These are phyloP conservation scores for Tephrocybe sp. DNA, from an alignment of 768 basidiomycete genomes.

Conservation along the genomic window DNA sequence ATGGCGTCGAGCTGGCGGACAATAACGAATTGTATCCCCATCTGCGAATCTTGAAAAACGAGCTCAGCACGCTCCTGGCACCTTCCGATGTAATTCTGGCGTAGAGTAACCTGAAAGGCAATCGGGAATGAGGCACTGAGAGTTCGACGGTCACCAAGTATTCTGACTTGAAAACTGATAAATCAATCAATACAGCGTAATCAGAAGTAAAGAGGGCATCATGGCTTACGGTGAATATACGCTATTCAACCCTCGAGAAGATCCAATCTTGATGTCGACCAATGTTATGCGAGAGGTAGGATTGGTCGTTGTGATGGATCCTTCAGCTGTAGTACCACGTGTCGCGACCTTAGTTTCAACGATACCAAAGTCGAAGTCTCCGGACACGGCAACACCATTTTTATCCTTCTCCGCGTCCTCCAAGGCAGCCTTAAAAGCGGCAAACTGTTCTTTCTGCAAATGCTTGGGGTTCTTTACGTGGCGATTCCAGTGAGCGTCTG, in stretches of 20 bases:
- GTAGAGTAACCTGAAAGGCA: constrained; percentile 30
- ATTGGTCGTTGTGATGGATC: constrained; percentile 25
- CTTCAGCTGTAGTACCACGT: constrained; percentile 17
- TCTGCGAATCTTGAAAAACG: constrained; percentile 43
- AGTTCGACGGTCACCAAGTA: constrained; percentile 14
- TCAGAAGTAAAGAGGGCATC: background rate
- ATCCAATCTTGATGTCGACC: constrained; percentile 14
- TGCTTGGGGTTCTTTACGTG: constrained; percentile 34
- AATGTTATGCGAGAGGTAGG: constrained; percentile 10
- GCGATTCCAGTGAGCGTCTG: constrained; percentile 25
- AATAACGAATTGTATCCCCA: constrained; percentile 46
- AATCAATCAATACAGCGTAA: background rate
- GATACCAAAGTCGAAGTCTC: constrained; percentile 49
- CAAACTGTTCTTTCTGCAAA: constrained; percentile 33
- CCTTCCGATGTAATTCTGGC: constrained; percentile 38
- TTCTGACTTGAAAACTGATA: constrained; percentile 13
- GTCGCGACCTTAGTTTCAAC: constrained; percentile 36
- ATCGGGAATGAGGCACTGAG: constrained; percentile 25
- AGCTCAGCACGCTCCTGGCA: constrained; percentile 55
- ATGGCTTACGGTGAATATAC: constrained; percentile 6
- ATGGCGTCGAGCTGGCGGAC: constrained; percentile 40
- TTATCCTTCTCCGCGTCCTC: constrained; percentile 57
- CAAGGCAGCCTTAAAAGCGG: constrained; percentile 38
- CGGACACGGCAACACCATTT: constrained; percentile 44
- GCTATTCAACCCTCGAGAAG: constrained; percentile 10